Percentiles rank a stretch among this genome's conserved stretches.
Evolutionary conservation across 78 protist genomes (phyloP).

Genomic region (Guillardia theta): DNA sequence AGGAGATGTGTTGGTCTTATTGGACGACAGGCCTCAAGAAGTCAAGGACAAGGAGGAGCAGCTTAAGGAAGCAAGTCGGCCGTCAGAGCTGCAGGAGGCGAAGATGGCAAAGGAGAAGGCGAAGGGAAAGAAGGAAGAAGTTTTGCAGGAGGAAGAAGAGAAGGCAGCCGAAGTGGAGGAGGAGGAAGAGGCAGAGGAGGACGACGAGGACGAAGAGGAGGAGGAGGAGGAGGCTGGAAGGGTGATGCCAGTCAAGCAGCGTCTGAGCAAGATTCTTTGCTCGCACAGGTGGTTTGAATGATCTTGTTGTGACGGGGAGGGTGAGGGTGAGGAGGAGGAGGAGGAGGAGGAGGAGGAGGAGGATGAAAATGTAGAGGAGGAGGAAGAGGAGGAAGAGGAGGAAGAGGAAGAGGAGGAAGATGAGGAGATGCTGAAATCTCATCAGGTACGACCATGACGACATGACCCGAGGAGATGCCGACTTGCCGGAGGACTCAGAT

Average conservation of each 20-base stretch:
- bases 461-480: neutral
- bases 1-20: too few species aligned
- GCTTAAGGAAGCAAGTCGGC: neutral
- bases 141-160: neutral
- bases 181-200: conserved; percentile 29
- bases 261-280: neutral
- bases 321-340: too few species aligned
- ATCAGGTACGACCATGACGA: neutral
- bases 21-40: neutral
- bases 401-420: too few species aligned
- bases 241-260: neutral
- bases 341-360: too few species aligned
- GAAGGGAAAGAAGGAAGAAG: neutral
- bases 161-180: neutral
- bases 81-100: neutral
- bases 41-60: neutral
- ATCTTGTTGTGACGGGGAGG: too few species aligned
- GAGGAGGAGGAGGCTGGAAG: neutral
- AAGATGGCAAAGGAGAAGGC: neutral
- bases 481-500: neutral
- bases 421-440: too few species aligned
- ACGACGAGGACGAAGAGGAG: neutral
- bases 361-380: too few species aligned
- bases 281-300: too few species aligned
- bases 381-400: too few species aligned